Conservation (phyloP, 331 rosid genomes). For the Erythrophleum ivorense region DNA sequence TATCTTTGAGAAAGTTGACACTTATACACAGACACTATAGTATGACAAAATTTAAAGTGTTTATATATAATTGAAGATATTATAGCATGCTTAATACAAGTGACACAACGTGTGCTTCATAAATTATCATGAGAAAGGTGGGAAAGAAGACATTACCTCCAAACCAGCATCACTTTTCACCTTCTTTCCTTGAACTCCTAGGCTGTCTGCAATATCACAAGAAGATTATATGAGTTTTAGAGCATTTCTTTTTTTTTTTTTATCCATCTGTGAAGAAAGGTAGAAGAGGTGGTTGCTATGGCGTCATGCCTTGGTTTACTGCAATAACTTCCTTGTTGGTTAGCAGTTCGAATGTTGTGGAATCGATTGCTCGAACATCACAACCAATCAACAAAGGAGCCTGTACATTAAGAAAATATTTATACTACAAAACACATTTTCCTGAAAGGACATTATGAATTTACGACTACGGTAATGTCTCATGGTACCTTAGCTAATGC, state of each 20-base stretch:
- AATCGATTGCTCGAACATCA: constrained; percentile 60
- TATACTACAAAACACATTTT: background rate
- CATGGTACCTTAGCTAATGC: constrained; percentile 72
- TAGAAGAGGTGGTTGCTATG: background rate
- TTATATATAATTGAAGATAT: background rate
- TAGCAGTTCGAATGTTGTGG: constrained; percentile 49
- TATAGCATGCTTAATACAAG: too few relatives aligned
- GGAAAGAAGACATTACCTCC: constrained; percentile 46
- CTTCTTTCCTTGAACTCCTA: constrained; percentile 71
- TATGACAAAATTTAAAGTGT: background rate
- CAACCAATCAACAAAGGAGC: constrained; percentile 84
- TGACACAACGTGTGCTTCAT: background rate
- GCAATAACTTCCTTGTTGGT: constrained; percentile 73
- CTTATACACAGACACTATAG: too few relatives aligned
- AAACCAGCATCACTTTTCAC: constrained; percentile 52
- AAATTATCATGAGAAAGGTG: background rate
- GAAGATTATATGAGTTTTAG: background rate
- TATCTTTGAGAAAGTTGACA: constrained; percentile 11
- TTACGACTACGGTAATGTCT: background rate
- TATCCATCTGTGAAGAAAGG: background rate
- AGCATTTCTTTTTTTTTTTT: background rate
- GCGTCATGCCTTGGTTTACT: constrained; percentile 67
- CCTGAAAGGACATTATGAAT: background rate
- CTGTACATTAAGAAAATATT: constrained; percentile 32
- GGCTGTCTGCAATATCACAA: constrained; percentile 52